These are phyloP conservation scores for Boletus holoroseus DNA, from an alignment of 1,284 basidiomycete species.

Conservation along the genomic window DNA sequence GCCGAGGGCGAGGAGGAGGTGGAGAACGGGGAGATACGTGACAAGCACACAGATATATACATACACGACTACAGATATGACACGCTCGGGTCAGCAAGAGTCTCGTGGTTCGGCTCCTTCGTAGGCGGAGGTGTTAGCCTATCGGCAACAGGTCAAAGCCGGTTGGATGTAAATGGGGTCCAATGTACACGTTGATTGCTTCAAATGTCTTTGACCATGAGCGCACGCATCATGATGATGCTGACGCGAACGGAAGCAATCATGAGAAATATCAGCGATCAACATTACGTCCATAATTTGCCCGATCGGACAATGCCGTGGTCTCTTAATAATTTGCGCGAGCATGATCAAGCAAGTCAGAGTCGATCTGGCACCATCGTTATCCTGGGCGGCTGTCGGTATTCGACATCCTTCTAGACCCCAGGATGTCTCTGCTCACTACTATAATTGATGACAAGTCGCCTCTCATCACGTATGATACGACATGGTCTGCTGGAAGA, in stretches of 20 bases:
- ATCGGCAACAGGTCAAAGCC: neutral
- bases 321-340: neutral
- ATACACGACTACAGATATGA: conserved; percentile 1
- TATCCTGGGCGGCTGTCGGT: neutral
- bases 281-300: neutral
- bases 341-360: too few species aligned
- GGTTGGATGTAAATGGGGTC: conserved; percentile 1
- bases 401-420: neutral
- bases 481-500: conserved; percentile 23
- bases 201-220: neutral
- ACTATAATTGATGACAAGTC: conserved; percentile 31
- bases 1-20: conserved; percentile 40
- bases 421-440: conserved; percentile 24
- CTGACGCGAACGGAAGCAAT: neutral
- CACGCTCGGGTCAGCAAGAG: conserved; percentile 21
- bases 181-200: conserved; percentile 5
- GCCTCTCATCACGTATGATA: conserved; percentile 28
- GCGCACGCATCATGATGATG: neutral
- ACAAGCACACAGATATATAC: neutral
- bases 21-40: conserved; percentile 30
- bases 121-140: conserved; percentile 10
- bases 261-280: conserved; percentile 1
- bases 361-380: too few species aligned
- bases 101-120: conserved; percentile 18
- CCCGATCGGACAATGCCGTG: neutral